These are phyloP conservation scores for Trametes punicea DNA, from an alignment of 768 basidiomycete genomes.

Conservation along the genomic window DNA sequence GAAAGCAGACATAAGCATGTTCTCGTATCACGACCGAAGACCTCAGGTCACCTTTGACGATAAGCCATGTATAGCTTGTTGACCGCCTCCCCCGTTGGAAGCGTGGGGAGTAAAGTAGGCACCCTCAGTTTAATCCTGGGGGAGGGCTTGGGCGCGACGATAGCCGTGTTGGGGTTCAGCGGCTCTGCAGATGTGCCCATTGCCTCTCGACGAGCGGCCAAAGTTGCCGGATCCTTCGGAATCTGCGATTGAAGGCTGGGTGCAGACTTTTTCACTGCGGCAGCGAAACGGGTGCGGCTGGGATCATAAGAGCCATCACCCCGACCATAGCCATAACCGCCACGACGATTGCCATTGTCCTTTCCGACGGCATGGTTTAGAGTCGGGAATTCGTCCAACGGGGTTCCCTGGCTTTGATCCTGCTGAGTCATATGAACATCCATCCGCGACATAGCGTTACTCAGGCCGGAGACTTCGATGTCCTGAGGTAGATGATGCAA, in stretches of 20 bases:
- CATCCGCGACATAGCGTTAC: slow-evolving; percentile 63
- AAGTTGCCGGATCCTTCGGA: slow-evolving; percentile 34
- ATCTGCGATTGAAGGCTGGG: slow-evolving; percentile 22
- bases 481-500: slow-evolving; percentile 87
- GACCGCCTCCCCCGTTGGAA: slow-evolving; percentile 79
- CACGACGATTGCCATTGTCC: slow-evolving; percentile 36
- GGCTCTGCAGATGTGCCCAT: slow-evolving; percentile 61
- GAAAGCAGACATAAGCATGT: background rate
- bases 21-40: background rate
- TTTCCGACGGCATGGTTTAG: slow-evolving; percentile 36
- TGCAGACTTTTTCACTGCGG: slow-evolving; percentile 77
- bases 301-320: slow-evolving; percentile 60
- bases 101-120: slow-evolving; percentile 80
- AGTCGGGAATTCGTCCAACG: slow-evolving; percentile 71
- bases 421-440: slow-evolving; percentile 49
- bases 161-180: slow-evolving; percentile 60
- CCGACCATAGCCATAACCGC: slow-evolving; percentile 34
- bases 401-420: slow-evolving; percentile 36
- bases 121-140: slow-evolving; percentile 82
- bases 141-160: slow-evolving; percentile 77
- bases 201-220: slow-evolving; percentile 51
- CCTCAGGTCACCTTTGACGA: slow-evolving; percentile 42
- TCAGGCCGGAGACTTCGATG: slow-evolving; percentile 71
- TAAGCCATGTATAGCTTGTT: slow-evolving; percentile 87
- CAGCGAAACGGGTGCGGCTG: slow-evolving; percentile 82